Evolutionary conservation across 352 stramenopile species (phyloP).

Genomic region (Phytophthora capsici): DNA sequence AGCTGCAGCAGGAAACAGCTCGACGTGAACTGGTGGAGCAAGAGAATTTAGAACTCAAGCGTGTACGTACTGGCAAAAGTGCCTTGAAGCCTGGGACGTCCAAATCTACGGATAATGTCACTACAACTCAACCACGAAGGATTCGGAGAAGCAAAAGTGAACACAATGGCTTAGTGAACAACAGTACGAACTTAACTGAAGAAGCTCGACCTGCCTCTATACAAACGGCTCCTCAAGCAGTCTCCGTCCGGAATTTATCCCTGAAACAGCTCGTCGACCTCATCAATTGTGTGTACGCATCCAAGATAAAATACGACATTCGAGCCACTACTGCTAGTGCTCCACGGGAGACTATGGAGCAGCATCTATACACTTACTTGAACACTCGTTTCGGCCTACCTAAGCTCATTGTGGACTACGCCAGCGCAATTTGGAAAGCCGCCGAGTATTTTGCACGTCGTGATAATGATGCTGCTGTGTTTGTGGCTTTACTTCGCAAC

Average conservation of each 20-base stretch:
- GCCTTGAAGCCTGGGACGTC: slow-evolving; percentile 3
- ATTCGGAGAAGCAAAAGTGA: slow-evolving; percentile 34
- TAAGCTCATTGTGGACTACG: slow-evolving; percentile 79
- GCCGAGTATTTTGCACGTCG: slow-evolving; percentile 50
- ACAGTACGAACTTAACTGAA: not conserved
- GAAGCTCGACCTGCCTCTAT: slow-evolving; percentile 5
- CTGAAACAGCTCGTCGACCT: slow-evolving; percentile 83
- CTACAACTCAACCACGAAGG: slow-evolving; percentile 9
- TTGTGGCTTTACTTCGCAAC: slow-evolving; percentile 78
- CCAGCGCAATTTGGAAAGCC: slow-evolving; percentile 81
- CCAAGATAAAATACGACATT: slow-evolving; percentile 75
- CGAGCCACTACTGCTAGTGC: slow-evolving; percentile 48
- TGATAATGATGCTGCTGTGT: slow-evolving; percentile 83
- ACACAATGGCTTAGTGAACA: not conserved
- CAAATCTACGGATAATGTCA: slow-evolving; percentile 11
- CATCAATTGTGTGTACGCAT: slow-evolving; percentile 73
- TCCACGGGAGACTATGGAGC: slow-evolving; percentile 85
- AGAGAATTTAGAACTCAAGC: slow-evolving; percentile 54
- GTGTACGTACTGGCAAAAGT: slow-evolving; percentile 6
- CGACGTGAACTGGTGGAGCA: slow-evolving; percentile 53
- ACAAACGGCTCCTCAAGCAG: not conserved
- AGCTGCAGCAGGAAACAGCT: slow-evolving; percentile 57
- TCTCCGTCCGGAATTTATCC: slow-evolving; percentile 55
- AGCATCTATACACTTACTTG: slow-evolving; percentile 91
- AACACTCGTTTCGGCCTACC: slow-evolving; percentile 88